These are phyloP conservation scores for Pyrus hybrid DNA, from an alignment of 331 rosid genomes.

Conservation along the genomic window DNA sequence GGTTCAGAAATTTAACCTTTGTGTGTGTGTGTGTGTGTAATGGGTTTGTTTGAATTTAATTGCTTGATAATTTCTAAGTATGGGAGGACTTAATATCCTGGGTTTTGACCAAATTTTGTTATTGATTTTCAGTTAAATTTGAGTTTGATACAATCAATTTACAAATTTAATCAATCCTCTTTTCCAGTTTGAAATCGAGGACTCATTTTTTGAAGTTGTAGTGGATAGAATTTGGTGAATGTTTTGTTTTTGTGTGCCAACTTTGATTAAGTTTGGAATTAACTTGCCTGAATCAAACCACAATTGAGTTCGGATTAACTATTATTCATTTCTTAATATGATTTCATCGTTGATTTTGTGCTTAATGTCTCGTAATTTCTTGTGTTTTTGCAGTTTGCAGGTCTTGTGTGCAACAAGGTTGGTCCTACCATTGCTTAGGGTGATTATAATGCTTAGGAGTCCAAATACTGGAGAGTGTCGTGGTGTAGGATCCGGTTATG, in stretches of 20 bases:
- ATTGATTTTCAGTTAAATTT: not conserved
- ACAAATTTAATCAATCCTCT: not conserved
- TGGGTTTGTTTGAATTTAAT: not conserved
- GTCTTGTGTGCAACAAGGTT: constrained; percentile 17
- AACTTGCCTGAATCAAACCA: not conserved
- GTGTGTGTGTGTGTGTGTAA: not conserved
- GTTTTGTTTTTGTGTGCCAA: not conserved
- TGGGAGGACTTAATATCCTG: not conserved
- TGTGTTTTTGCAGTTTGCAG: constrained; percentile 8
- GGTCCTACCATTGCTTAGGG: constrained; percentile 21
- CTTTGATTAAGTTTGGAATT: not conserved
- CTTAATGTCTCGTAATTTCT: not conserved
- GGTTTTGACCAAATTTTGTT: not conserved
- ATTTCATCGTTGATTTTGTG: not conserved
- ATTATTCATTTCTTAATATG: not conserved
- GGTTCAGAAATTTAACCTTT: not conserved
- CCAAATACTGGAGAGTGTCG: constrained; percentile 28
- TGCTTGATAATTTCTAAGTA: not conserved
- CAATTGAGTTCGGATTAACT: not conserved
- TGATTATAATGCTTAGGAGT: constrained; percentile 65
- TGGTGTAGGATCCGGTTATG: constrained; percentile 37
- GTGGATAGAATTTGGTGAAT: not conserved
- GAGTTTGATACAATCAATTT: not conserved
- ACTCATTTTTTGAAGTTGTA: not conserved
- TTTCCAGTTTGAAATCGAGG: constrained; percentile 1